phyloP scores from a whole-genome alignment of 129 eudicot genomes.

The Rutidosis leptorrhynchoides region DNA sequence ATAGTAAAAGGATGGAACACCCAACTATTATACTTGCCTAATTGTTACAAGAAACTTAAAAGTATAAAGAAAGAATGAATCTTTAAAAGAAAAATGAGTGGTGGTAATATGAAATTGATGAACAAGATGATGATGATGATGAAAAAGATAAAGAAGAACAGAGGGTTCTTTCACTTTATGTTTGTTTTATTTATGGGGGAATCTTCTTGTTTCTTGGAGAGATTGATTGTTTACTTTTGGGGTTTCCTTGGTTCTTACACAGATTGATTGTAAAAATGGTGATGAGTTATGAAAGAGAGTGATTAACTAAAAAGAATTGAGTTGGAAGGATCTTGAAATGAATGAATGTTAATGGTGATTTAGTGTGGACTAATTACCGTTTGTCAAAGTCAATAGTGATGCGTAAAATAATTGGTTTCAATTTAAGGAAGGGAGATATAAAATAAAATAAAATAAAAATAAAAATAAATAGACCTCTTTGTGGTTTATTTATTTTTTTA shows the following conservation, averaged over 20 bases:
- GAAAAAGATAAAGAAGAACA: constrained; percentile 18
- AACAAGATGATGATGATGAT: constrained; percentile 11
- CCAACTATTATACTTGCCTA: background rate
- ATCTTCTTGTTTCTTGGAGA: constrained; percentile 70
- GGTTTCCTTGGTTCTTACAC: constrained; percentile 26
- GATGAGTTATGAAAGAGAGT: constrained; percentile 45
- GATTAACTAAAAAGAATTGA: constrained; percentile 25
- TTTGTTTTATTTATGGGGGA: constrained; percentile 25
- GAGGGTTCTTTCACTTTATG: constrained; percentile 5
- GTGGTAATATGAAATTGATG: constrained; percentile 12
- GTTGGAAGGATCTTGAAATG: constrained; percentile 39
- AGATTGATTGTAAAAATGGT: constrained; percentile 34
- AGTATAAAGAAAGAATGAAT: constrained; percentile 11
- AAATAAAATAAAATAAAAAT: background rate
- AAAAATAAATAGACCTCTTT: no score
- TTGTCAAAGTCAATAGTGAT: constrained; percentile 29
- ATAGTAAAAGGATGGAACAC: background rate
- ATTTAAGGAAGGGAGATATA: background rate
- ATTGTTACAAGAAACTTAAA: constrained; percentile 11
- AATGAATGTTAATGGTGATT: constrained; percentile 34
- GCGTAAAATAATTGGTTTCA: constrained; percentile 12
- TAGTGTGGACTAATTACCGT: constrained; percentile 35
- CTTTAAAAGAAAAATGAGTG: background rate
- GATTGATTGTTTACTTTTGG: constrained; percentile 37
- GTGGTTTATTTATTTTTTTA: no score